These are phyloP conservation scores for Talaromyces borbonicus DNA, from an alignment of 495 filamentous ascomycete species.

Conservation along the genomic window DNA sequence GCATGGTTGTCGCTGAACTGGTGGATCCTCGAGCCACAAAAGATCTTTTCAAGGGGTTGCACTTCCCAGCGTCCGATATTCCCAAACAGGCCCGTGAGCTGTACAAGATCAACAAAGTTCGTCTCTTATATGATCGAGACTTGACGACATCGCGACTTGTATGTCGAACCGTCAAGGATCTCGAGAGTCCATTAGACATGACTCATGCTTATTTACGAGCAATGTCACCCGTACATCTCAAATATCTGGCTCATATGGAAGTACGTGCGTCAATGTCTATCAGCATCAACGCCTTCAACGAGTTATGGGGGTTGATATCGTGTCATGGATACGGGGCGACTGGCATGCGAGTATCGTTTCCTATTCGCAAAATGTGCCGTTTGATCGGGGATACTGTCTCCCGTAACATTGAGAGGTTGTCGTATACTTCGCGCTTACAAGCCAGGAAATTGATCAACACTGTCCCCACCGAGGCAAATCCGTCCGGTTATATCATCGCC, in stretches of 20 bases:
- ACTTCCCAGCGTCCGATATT: slow-evolving; percentile 89
- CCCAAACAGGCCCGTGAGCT: slow-evolving; percentile 63
- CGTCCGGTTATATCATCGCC: slow-evolving; percentile 86
- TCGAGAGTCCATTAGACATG: slow-evolving; percentile 73
- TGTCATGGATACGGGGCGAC: slow-evolving; percentile 72
- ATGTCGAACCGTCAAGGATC: slow-evolving; percentile 65
- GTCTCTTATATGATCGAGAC: slow-evolving; percentile 30
- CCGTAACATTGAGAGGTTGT: slow-evolving; percentile 80
- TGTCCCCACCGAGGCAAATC: slow-evolving; percentile 70
- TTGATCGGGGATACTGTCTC: slow-evolving; percentile 81
- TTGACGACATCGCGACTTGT: slow-evolving; percentile 60
- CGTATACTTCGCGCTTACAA: slow-evolving; percentile 75
- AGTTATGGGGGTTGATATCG: slow-evolving; percentile 63
- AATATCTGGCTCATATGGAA: slow-evolving; percentile 84
- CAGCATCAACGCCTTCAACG: slow-evolving; percentile 74
- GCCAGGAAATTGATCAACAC: slow-evolving; percentile 72
- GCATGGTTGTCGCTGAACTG: slow-evolving; percentile 73
- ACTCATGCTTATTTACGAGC: slow-evolving; percentile 79
- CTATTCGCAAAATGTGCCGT: slow-evolving; percentile 90
- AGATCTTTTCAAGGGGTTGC: slow-evolving; percentile 80
- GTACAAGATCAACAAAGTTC: slow-evolving; percentile 52
- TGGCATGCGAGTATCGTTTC: slow-evolving; percentile 86
- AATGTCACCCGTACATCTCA: slow-evolving; percentile 84
- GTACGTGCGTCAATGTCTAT: slow-evolving; percentile 92
- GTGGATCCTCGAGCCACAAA: slow-evolving; percentile 72